Evolutionary conservation across 1,139 yeast species (phyloP).

Genomic region (Pichia sp.): DNA sequence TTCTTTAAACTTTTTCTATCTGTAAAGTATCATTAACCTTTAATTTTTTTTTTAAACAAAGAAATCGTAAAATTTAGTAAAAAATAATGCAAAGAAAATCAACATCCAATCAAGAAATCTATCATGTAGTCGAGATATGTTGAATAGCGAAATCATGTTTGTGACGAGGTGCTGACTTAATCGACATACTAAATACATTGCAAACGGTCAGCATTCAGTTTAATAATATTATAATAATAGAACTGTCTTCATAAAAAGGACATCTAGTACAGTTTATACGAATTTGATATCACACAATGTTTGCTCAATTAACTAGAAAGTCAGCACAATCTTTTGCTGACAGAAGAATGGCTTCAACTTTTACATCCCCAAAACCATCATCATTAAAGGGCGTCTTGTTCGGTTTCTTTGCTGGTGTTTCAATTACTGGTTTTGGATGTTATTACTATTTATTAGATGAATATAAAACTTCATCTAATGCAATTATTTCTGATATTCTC

Average conservation of each 20-base stretch:
- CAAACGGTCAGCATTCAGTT: too few species aligned
- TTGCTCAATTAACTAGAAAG: constrained; percentile 17
- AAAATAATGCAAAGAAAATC: too few species aligned
- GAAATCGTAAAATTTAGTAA: background rate
- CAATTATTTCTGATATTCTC: constrained; percentile 68
- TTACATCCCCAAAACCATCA: constrained; percentile 18
- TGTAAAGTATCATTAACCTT: background rate
- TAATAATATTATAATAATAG: too few species aligned
- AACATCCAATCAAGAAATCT: background rate
- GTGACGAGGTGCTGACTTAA: background rate
- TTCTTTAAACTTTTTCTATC: constrained; percentile 1
- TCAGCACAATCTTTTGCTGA: constrained; percentile 9
- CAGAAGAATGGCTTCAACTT: constrained; percentile 22
- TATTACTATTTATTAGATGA: constrained; percentile 75
- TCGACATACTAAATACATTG: too few species aligned
- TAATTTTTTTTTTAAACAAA: background rate
- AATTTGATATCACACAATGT: constrained; percentile 9
- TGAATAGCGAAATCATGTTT: background rate
- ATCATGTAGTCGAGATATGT: background rate
- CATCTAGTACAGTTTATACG: too few species aligned
- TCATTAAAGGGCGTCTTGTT: constrained; percentile 58
- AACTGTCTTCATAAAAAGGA: too few species aligned
- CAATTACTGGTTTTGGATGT: constrained; percentile 67
- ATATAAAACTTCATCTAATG: constrained; percentile 65
- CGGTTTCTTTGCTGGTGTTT: constrained; percentile 74